These are phyloP conservation scores for Arctium lappa DNA, from an alignment of 129 eudicot genomes.

Conservation along the genomic window DNA sequence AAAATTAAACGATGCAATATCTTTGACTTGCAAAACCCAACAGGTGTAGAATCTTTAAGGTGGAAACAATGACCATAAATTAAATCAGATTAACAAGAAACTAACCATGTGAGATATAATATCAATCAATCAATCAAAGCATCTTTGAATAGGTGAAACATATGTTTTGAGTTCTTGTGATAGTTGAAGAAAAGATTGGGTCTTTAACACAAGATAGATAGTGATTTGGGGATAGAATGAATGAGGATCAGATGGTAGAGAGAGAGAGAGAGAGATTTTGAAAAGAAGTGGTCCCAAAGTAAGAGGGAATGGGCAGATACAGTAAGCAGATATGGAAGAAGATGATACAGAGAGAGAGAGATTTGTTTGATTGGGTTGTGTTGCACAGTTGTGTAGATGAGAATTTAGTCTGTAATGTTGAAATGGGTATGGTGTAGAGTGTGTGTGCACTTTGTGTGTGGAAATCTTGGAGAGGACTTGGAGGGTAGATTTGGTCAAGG, in stretches of 20 bases:
- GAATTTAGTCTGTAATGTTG: slow-evolving; percentile 9
- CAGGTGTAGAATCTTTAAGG: slow-evolving; percentile 8
- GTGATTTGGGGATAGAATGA: slow-evolving; percentile 34
- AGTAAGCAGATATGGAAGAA: slow-evolving; percentile 21
- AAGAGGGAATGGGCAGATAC: slow-evolving; percentile 36
- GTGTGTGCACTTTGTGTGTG: neutral
- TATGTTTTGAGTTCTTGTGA: neutral
- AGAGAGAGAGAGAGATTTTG: slow-evolving; percentile 13
- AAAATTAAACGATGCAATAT: neutral
- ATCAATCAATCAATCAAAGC: neutral
- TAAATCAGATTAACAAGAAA: slow-evolving; percentile 6
- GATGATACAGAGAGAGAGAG: slow-evolving; percentile 16
- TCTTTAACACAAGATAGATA: slow-evolving; percentile 28
- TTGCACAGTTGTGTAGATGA: neutral
- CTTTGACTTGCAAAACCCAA: slow-evolving; percentile 18
- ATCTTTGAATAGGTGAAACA: neutral
- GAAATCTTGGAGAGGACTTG: slow-evolving; percentile 15
- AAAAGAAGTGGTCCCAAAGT: slow-evolving; percentile 27
- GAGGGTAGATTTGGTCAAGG: slow-evolving; percentile 11
- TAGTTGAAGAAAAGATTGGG: slow-evolving; percentile 9
- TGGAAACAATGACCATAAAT: slow-evolving; percentile 10
- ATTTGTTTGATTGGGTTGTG: neutral
- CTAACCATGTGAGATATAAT: slow-evolving; percentile 35
- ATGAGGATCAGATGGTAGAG: slow-evolving; percentile 14
- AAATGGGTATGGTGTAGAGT: slow-evolving; percentile 15